Evolutionary conservation across 305 asterid species (phyloP), one percentile per base, ranked within the genome.

Genomic region (Ajuga reptans): DNA sequence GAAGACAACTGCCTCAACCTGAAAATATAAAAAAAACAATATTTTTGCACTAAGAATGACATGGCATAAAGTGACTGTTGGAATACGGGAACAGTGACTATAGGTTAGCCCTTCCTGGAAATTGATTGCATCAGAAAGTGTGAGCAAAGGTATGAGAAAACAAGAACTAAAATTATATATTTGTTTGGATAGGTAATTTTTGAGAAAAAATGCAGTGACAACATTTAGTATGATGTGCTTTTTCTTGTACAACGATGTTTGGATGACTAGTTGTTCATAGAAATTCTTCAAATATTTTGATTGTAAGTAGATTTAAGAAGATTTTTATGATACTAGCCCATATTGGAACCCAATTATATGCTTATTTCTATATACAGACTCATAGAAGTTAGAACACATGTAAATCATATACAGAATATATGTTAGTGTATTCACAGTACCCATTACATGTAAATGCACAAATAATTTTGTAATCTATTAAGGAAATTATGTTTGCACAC

Each of bases 1-100:
- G 75, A 94, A 87, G 61, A 94, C 99, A 81, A 91, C 84, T 49
- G 97, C 96, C 76, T 80, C 93, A 80, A 94, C 96, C 99, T 93
- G 90, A 33, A 73, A 69, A 77, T n/a, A 50, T 4, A 56, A 57
- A 57, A n/a, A 5, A 10, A 21, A 51, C 10, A 47, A 9, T 5
- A 66, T 36, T 12, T n/a, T 51, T 56, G 59, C 53, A 69, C 75
- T 59, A 71, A 58, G 60, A 75, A 39, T 54, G 65, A 66, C 68
- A 66, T 50, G 66, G 60, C 70, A 72, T 52, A 70, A 43, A 33
- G 57, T 14, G 57, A 62, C 63, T 65, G 34, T n/a, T 9, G 59
- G 64, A 62, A 21, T 56, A 37, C 46, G 64, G 47, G 33, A 76
- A 59, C 29, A 65, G 51, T 10, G 54, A 45, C 6, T 3, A 17